These are phyloP conservation scores for Carnegiea gigantea DNA, from an alignment of 179 eudicot species.

Conservation along the genomic window DNA sequence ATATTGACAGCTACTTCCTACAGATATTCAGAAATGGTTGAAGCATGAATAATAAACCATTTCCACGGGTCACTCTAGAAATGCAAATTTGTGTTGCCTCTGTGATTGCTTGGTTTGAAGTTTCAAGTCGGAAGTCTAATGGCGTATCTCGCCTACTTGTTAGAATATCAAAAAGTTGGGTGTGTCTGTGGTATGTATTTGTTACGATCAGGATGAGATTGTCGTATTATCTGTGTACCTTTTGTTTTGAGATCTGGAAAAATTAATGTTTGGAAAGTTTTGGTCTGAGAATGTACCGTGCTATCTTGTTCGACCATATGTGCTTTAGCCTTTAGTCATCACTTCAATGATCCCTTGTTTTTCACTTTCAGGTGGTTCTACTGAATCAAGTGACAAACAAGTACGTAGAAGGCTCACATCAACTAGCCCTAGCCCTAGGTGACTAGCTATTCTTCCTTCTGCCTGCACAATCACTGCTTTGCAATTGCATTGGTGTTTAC, in stretches of 20 bases:
- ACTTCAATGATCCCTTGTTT: background rate
- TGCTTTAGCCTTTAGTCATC: background rate
- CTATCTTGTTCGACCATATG: background rate
- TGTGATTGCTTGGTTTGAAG: no score
- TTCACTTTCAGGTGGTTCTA: constrained; percentile 59
- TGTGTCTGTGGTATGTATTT: no score
- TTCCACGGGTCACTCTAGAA: no score
- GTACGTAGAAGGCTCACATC: constrained; percentile 71
- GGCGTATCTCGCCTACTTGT: no score
- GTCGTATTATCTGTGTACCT: no score
- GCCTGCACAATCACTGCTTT: background rate
- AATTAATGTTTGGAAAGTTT: background rate
- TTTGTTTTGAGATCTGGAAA: no score
- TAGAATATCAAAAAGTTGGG: no score
- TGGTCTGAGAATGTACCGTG: background rate
- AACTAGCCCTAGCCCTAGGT: constrained; percentile 87
- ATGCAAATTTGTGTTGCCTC: no score
- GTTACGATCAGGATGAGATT: no score
- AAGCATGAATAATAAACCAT: no score
- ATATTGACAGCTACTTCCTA: background rate
- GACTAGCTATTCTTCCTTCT: constrained; percentile 22
- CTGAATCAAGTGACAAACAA: constrained; percentile 89
- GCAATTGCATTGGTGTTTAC: background rate
- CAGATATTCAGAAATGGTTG: no score
- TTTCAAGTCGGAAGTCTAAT: no score